These are phyloP conservation scores for Lactarius hengduanensis DNA, from an alignment of 768 basidiomycete species.

Conservation along the genomic window DNA sequence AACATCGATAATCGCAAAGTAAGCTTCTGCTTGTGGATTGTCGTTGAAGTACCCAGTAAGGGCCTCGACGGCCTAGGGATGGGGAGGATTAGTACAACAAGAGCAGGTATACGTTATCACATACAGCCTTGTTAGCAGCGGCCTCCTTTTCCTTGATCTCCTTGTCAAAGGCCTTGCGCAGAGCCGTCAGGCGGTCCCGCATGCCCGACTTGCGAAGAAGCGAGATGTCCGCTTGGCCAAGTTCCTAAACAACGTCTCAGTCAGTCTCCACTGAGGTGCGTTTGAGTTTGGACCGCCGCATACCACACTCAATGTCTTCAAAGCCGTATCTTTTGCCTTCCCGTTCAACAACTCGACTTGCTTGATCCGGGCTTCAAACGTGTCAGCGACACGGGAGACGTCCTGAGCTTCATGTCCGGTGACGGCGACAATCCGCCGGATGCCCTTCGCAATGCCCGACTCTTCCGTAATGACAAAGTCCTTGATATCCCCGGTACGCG, in stretches of 20 bases:
- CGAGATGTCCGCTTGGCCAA: conserved; percentile 87
- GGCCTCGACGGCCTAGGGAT: conserved; percentile 61
- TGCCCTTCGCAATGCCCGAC: conserved; percentile 97
- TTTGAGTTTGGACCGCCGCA: conserved; percentile 32
- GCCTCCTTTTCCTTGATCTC: conserved; percentile 79
- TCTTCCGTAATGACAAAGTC: conserved; percentile 94
- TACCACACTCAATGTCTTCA: conserved; percentile 80
- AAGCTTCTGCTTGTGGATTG: conserved; percentile 66
- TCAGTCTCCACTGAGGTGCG: neutral
- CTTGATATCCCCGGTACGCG: conserved; percentile 96
- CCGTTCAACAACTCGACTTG: conserved; percentile 58
- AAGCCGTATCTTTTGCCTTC: conserved; percentile 81
- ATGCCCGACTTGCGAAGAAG: conserved; percentile 77
- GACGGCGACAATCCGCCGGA: conserved; percentile 89
- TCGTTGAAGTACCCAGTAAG: conserved; percentile 74
- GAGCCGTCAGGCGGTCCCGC: conserved; percentile 63
- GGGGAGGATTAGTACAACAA: neutral
- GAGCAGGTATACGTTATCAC: conserved; percentile 25
- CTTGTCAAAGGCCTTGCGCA: conserved; percentile 84
- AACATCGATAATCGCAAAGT: conserved; percentile 68
- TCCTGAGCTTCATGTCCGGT: conserved; percentile 93
- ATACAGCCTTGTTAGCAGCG: conserved; percentile 72
- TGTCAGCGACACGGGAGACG: conserved; percentile 65
- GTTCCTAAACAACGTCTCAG: conserved; percentile 55
- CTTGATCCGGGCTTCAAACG: conserved; percentile 61